Base-by-base conservation (phyloP, 31 red algal species). In the Bonnemaisonia californica region DNA sequence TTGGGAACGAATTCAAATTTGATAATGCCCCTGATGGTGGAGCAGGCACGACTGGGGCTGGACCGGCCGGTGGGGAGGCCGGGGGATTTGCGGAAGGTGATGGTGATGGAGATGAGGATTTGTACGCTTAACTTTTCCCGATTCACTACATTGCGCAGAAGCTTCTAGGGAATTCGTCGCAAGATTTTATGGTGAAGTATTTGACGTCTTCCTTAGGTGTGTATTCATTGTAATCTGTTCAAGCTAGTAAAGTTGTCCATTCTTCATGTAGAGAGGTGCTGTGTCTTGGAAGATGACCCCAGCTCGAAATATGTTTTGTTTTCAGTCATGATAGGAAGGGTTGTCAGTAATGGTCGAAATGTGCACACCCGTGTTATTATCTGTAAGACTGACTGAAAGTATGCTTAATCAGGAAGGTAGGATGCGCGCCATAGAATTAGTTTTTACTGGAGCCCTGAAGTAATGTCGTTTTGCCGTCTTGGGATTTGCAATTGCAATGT, bases 1-100 rank as follows among this genome's bases (percentile, higher is more conserved):
- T 99, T 84, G 97, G 97, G 45, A 86, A 89, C 36, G 97, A 96
- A 9, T 99, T 99, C 87, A 99, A 99, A 87, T 99, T 99, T 89
- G 89, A 80, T 12, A 76, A 90, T 16, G 33, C 41, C 19, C 42
- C 91, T 11, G 80, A 56, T 1, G 74, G 57, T 31, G 78, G 68
- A 24, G 68, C 71, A 23, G 92, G 75, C 23, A 72, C 85, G 30
- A 69, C 79, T 66, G 87, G 71, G 16, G 87, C 59, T 61, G 93
- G 80, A 2, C 75, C 65, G 40, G 86, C 74, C 34, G 88, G 76
- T 60, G 86, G 40, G 11, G 85, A 70, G 37, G 71, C 41, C 45
- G 87, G 84, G 16, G 81, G 38, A 37, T 79, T 90, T 23, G 88
- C 81, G 1, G 93, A 83, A 55, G 88, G 48, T n/a, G 93, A 83